Percentiles rank a stretch among this genome's conserved stretches.
Evolutionary conservation across 1,139 yeast genomes (phyloP).

Genomic region (Hansenula sp.): DNA sequence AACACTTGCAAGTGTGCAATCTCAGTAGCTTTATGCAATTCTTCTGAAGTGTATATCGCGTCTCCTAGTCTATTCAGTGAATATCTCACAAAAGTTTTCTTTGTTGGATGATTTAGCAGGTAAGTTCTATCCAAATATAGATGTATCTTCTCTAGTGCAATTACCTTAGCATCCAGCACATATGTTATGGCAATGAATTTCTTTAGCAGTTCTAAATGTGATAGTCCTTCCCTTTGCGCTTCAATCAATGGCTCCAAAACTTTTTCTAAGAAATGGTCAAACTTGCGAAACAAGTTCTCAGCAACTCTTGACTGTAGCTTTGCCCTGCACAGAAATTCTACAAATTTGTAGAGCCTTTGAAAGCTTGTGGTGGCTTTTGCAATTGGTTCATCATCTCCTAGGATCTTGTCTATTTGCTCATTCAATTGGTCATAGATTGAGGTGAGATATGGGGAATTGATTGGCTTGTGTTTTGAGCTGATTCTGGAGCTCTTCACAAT

Average conservation of each 20-base stretch:
- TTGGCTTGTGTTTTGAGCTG: not conserved
- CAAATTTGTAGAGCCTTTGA: conserved; percentile 30
- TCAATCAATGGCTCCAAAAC: not conserved
- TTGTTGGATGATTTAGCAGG: conserved; percentile 24
- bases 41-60: not conserved
- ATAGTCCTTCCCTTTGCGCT: not conserved
- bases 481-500: not conserved
- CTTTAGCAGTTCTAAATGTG: conserved; percentile 2
- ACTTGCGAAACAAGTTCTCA: conserved; percentile 13
- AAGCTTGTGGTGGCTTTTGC: conserved; percentile 5
- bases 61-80: no score
- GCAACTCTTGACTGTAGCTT: conserved; percentile 24
- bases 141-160: conserved; percentile 19
- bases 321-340: conserved; percentile 32
- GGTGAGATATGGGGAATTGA: conserved; percentile 2
- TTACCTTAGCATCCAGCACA: conserved; percentile 7
- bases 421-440: conserved; percentile 5
- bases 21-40: not conserved
- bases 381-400: not conserved
- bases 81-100: conserved; percentile 20
- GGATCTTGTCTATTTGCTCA: conserved; percentile 3
- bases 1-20: not conserved
- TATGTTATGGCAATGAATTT: conserved; percentile 9
- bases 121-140: conserved; percentile 33
- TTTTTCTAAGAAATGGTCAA: conserved; percentile 3